phyloP scores from a whole-genome alignment of 192 early-diverging fungal species.

The Coemansia sp. region DNA sequence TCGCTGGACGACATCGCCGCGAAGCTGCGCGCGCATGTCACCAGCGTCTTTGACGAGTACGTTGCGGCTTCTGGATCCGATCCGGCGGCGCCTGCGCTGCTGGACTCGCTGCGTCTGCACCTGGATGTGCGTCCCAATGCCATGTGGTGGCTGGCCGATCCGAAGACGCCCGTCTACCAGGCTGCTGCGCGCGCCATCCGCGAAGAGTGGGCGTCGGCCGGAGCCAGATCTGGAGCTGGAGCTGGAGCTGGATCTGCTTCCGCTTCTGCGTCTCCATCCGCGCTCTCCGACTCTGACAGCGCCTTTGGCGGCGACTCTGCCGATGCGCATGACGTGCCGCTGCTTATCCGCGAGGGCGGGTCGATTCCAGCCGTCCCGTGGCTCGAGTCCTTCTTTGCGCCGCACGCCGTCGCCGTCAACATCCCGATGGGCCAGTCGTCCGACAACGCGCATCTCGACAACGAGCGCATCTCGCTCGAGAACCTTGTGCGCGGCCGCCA shows the following conservation, averaged over 20 bases:
- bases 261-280: neutral
- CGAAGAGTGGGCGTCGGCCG: constrained; percentile 31
- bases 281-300: neutral
- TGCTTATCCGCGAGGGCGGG: constrained; percentile 77
- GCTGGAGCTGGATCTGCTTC: too few relatives aligned
- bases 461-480: constrained; percentile 71
- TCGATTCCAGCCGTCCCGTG: constrained; percentile 75
- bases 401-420: constrained; percentile 65
- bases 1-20: constrained; percentile 60
- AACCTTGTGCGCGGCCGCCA: constrained; percentile 68
- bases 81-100: neutral
- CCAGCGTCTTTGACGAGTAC: constrained; percentile 49
- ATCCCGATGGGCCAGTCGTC: constrained; percentile 80
- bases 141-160: constrained; percentile 77
- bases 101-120: constrained; percentile 31
- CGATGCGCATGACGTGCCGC: constrained; percentile 42
- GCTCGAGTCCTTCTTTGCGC: constrained; percentile 65
- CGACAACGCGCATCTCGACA: constrained; percentile 76
- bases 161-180: constrained; percentile 63
- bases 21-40: constrained; percentile 60
- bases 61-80: constrained; percentile 10
- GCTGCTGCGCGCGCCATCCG: constrained; percentile 66
- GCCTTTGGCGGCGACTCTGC: neutral
- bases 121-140: constrained; percentile 66
- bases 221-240: neutral